These are phyloP conservation scores for Litsea cubeba DNA, from an alignment of 164 flowering plant genomes.

Conservation along the genomic window DNA sequence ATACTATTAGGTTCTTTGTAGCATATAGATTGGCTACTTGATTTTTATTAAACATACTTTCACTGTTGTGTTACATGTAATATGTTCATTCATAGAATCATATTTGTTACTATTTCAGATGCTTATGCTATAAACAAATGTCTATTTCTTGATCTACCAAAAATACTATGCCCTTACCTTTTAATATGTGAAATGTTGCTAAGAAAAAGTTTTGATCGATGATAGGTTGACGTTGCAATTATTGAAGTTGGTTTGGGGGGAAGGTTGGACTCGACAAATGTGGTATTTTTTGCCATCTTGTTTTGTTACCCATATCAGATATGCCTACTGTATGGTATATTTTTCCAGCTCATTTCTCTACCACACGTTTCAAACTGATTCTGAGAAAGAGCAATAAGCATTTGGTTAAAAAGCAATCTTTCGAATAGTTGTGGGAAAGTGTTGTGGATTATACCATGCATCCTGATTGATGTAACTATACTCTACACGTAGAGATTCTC, in stretches of 20 bases:
- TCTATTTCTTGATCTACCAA: background rate
- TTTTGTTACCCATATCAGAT: background rate
- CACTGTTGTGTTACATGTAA: background rate
- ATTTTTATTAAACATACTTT: background rate
- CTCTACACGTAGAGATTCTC: too few relatives aligned
- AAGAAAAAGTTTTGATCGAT: slow-evolving; percentile 1
- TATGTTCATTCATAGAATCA: background rate
- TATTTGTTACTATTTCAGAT: background rate
- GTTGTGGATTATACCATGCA: too few relatives aligned
- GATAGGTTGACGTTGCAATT: slow-evolving; percentile 87
- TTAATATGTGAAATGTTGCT: background rate
- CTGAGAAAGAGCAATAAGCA: background rate
- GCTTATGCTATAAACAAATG: background rate
- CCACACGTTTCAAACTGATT: background rate
- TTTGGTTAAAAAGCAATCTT: background rate
- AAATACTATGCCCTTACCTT: background rate
- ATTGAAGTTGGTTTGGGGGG: slow-evolving; percentile 97
- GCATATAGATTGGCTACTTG: background rate
- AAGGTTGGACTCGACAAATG: slow-evolving; percentile 71
- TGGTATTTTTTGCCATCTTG: slow-evolving; percentile 44
- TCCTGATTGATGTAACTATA: too few relatives aligned
- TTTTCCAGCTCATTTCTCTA: background rate
- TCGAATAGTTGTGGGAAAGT: too few relatives aligned
- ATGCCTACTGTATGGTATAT: too few relatives aligned
- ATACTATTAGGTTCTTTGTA: background rate